Evolutionary conservation across 768 basidiomycete species (phyloP).

Genomic region (Lanmaoa rubissima): DNA sequence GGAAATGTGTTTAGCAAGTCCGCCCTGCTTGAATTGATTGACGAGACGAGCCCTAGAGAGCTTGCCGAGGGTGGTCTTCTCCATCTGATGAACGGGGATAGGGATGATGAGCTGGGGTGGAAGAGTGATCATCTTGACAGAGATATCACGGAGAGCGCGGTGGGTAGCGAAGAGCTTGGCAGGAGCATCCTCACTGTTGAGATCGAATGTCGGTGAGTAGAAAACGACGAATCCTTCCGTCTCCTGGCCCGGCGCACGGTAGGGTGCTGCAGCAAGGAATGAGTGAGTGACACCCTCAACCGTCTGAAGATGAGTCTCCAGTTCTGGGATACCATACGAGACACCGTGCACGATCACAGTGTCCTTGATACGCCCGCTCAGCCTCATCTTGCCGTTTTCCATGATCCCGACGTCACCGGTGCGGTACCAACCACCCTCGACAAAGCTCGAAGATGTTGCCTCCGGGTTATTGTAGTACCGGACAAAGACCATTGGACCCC

Average conservation of each 20-base stretch:
- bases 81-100: slow-evolving; percentile 32
- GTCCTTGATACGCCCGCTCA: slow-evolving; percentile 2
- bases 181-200: too few relatives aligned
- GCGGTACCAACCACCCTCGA: slow-evolving; percentile 52
- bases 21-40: slow-evolving; percentile 36
- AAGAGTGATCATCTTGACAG: slow-evolving; percentile 27
- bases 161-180: slow-evolving; percentile 15
- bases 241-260: slow-evolving; percentile 30
- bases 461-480: not conserved
- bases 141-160: slow-evolving; percentile 30
- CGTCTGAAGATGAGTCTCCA: slow-evolving; percentile 38
- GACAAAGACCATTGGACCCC: not conserved
- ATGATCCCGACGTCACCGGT: slow-evolving; percentile 56
- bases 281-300: slow-evolving; percentile 34
- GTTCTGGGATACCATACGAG: slow-evolving; percentile 14
- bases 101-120: not conserved
- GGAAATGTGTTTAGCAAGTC: slow-evolving; percentile 29
- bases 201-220: too few relatives aligned
- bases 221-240: too few relatives aligned
- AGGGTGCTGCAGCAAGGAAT: slow-evolving; percentile 34
- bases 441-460: slow-evolving; percentile 37
- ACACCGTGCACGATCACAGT: not conserved
- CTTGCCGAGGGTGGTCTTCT: slow-evolving; percentile 46
- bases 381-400: slow-evolving; percentile 30
- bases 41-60: slow-evolving; percentile 40